A percentile compares a stretch with the other conserved stretches of the same genome.
Conservation (phyloP, 129 eudicot species). For the Scalesia atractyloides region DNA sequence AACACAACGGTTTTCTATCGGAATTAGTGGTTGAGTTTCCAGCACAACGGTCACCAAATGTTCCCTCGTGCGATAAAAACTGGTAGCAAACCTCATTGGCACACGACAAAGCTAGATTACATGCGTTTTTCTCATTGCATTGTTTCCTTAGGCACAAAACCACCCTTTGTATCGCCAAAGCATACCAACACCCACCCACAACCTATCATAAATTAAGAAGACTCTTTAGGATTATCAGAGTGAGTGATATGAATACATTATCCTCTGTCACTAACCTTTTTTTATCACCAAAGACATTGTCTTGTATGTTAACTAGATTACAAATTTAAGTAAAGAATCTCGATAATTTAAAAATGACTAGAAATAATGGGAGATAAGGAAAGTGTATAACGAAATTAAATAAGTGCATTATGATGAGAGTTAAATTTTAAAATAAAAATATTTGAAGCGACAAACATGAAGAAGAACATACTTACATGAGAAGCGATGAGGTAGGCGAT, state of each 20-base stretch:
- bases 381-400: too few species aligned
- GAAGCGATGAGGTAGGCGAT: slow-evolving; percentile 90
- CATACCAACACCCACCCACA: slow-evolving; percentile 92
- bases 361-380: too few species aligned
- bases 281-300: too few species aligned
- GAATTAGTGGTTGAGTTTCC: slow-evolving; percentile 47
- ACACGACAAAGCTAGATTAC: slow-evolving; percentile 65
- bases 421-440: too few species aligned
- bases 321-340: too few species aligned
- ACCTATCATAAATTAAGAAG: slow-evolving; percentile 37
- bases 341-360: too few species aligned
- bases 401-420: too few species aligned
- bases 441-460: too few species aligned
- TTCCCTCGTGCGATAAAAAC: slow-evolving; percentile 43
- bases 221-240: not conserved
- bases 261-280: too few species aligned
- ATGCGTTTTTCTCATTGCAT: slow-evolving; percentile 39
- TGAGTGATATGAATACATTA: too few species aligned
- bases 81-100: slow-evolving; percentile 69
- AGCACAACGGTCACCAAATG: slow-evolving; percentile 51
- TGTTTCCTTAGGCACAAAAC: slow-evolving; percentile 72
- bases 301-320: too few species aligned
- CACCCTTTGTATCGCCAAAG: slow-evolving; percentile 79
- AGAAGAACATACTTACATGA: slow-evolving; percentile 49
- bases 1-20: slow-evolving; percentile 48